Percentiles rank a stretch among this genome's conserved stretches.
These are phyloP conservation scores for Aspergillus eucalypticola DNA, from an alignment of 2,329 filamentous ascomycete genomes.

Conservation along the genomic window DNA sequence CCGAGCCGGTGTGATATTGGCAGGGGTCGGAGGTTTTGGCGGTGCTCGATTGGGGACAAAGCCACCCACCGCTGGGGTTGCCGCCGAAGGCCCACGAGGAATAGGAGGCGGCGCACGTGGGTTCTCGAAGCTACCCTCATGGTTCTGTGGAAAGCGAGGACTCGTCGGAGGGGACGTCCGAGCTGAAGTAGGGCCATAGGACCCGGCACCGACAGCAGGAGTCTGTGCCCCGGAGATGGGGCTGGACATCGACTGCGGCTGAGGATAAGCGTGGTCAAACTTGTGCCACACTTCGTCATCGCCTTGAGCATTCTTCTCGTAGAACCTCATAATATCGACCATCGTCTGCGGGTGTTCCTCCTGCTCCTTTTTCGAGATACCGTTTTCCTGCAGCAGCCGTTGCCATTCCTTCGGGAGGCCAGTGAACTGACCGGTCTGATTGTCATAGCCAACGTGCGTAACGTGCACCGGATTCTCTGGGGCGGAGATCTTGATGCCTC, in stretches of 20 bases:
- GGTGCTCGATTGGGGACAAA: conserved; percentile 81
- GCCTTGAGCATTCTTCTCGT: conserved; percentile 87
- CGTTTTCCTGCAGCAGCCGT: conserved; percentile 88
- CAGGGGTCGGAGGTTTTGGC: conserved; percentile 72
- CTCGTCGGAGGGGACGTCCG: conserved; percentile 78
- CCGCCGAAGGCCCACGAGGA: conserved; percentile 53
- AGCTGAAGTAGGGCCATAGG: conserved; percentile 55
- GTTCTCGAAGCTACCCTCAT: conserved; percentile 95
- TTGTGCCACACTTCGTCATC: conserved; percentile 93
- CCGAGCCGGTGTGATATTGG: conserved; percentile 42
- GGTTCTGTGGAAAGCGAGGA: conserved; percentile 83
- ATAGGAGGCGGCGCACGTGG: conserved; percentile 90
- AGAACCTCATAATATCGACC: conserved; percentile 93
- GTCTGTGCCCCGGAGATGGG: conserved; percentile 46
- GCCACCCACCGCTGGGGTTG: conserved; percentile 56
- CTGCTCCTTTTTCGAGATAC: conserved; percentile 93
- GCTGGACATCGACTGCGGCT: conserved; percentile 42
- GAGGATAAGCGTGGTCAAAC: conserved; percentile 80
- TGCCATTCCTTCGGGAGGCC: conserved; percentile 98
- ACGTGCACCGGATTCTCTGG: conserved; percentile 97
- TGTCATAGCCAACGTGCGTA: conserved; percentile 96
- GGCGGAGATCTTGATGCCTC: conserved; percentile 92
- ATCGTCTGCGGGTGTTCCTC: conserved; percentile 94
- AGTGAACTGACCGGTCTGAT: conserved; percentile 92
- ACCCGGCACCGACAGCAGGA: conserved; percentile 39